Evolutionary conservation across 2,329 filamentous ascomycete genomes (phyloP), one percentile per base, ranked within the genome.

Genomic region (Alternaria solani): DNA sequence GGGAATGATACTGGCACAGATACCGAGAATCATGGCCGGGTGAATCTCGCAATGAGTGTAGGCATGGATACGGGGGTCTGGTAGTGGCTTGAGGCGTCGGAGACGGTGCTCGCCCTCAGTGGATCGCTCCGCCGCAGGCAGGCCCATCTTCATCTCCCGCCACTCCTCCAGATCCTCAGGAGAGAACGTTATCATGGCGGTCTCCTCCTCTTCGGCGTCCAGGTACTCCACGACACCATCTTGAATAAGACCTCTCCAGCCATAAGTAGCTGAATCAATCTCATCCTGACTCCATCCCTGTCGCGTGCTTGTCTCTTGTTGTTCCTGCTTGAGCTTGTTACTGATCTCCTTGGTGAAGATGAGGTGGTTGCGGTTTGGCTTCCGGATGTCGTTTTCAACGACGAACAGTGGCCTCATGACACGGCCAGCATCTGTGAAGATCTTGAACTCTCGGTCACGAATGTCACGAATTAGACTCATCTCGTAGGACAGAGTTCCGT

Each of bases 1-100:
- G 0, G 95, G 95, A 84, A 99, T 99, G 79, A 99, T 99, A 82
- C 94, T 97, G 72, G 95, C 95, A 77, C 96, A 99, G 66, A 99
- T 96, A 76, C 95, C 95, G 56, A 99, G 83, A 78, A 99, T 95
- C 95, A 99, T 99, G 80, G 93, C 97, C 20, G 95, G 96, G 74
- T 99, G 96, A 78, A 99, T 98, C 81, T 99, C 95, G 80, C 96
- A 99, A 79, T 99, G 96, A 0, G 95, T 99, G 85, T 94, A 98
- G 74, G 91, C 93, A 80, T 96, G 92, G 16, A 94, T 93, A 5
- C 90, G 91, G 23, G 91, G 89, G 73, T 96, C 97, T 42, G 95
- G 88, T 73, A 90, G 90, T 1, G 93, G 94, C 80, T 95, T 95
- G 68, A 99, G 87, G 72, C 95, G 90, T 76, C 90, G 89, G 73